Evolutionary conservation across 2,329 filamentous ascomycete species (phyloP), one percentile per base, ranked within the genome.

Genomic region (Neonectria coccinea): DNA sequence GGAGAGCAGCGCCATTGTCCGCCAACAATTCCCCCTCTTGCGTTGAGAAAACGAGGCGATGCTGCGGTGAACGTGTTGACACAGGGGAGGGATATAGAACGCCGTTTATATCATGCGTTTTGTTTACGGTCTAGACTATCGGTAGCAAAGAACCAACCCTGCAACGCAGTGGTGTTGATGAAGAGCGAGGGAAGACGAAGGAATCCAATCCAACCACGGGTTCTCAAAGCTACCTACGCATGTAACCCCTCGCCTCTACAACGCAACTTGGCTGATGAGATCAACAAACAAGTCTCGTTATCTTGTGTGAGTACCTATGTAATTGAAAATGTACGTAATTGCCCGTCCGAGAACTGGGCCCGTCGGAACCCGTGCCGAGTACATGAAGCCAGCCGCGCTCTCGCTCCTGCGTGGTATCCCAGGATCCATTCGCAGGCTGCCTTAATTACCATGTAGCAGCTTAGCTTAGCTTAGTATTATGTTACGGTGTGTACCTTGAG

Each of bases 311-410:
- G 22, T 42, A n/a, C n/a, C n/a, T n/a, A 31, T 18, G 36, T 44
- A 31, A 20, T 29, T 55, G 4, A 5, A 31, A 12, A n/a, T 45
- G 11, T 31, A 31, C 55, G 47, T 31, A 56, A 51, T 51, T 39
- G 39, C 51, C 27, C 29, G 29, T 14, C 39, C 29, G 10, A 29
- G 36, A 45, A 10, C 27, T 62, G 47, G 54, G 41, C 59, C 59
- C 59, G 54, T 31, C 53, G 59, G 53, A 52, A 56, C 20, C 45
- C 36, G 53, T 25, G 27, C 45, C 47, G 53, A 8, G 29, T 5
- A 42, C 22, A 47, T 41, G 52, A 62, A 44, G 59, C 47, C 53
- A 44, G 59, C 47, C 53, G 39, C 22, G 25, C 39, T 22, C 52
- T 42, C 22, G 10, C 52, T 42, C 22, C 39, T 42, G 39, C 39